Percentiles rank a stretch among this genome's conserved stretches.
phyloP scores from a whole-genome alignment of 306 rosid genomes.

The Carpinus viminea region DNA sequence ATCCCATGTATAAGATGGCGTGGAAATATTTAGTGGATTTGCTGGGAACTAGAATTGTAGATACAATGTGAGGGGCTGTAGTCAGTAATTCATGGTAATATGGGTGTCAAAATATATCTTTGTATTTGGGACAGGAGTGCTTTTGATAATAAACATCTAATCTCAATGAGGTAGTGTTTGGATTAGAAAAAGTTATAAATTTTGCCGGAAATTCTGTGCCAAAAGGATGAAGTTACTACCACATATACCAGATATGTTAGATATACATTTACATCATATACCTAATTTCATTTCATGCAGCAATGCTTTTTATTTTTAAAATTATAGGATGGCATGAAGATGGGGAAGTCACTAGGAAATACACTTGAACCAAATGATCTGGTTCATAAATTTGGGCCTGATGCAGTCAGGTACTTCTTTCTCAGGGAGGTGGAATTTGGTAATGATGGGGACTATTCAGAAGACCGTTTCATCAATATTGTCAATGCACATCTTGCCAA shows the following conservation, averaged over 20 bases:
- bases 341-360: slow-evolving; percentile 96
- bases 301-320: slow-evolving; percentile 63
- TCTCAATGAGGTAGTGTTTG: background rate
- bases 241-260: background rate
- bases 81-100: background rate
- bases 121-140: background rate
- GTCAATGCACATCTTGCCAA: slow-evolving; percentile 99
- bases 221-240: background rate
- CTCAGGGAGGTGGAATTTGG: slow-evolving; percentile 94
- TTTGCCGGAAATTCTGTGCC: no score
- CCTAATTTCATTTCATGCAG: slow-evolving; percentile 67
- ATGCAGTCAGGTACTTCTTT: slow-evolving; percentile 96
- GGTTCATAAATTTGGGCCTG: slow-evolving; percentile 80
- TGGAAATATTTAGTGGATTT: background rate
- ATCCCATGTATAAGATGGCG: background rate
- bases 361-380: slow-evolving; percentile 95
- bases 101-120: background rate
- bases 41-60: background rate
- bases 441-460: slow-evolving; percentile 90
- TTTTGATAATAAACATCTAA: background rate
- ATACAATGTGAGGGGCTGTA: background rate
- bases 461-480: slow-evolving; percentile 84
- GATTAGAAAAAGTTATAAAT: background rate
- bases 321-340: slow-evolving; percentile 98
- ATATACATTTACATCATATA: slow-evolving; percentile 30